A percentile compares a stretch with the other conserved stretches of the same genome.
phyloP scores from a whole-genome alignment of 306 rosid species.

The Nissolia schottii region DNA sequence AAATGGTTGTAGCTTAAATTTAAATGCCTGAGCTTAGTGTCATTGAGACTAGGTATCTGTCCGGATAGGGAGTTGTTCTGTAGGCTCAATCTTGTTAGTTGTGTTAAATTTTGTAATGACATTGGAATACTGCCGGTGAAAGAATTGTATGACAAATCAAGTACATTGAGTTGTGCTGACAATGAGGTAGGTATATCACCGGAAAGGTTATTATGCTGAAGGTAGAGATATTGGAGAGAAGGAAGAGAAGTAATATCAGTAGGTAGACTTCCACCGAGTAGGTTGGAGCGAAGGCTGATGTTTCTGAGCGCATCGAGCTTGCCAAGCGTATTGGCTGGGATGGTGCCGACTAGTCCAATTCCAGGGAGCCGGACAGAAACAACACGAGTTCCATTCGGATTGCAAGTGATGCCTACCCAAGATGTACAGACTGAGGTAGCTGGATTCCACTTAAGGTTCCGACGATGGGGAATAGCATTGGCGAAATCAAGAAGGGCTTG shows the following conservation, averaged over 20 bases:
- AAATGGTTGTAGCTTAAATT: constrained; percentile 79
- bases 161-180: constrained; percentile 52
- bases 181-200: constrained; percentile 69
- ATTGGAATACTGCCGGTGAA: constrained; percentile 62
- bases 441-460: constrained; percentile 53
- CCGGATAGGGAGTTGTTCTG: constrained; percentile 88
- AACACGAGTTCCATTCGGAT: constrained; percentile 43
- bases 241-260: constrained; percentile 75
- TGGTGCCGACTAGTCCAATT: constrained; percentile 70
- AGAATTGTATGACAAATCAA: constrained; percentile 81
- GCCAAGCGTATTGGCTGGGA: constrained; percentile 74
- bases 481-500: constrained; percentile 72
- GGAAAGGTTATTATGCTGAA: constrained; percentile 82
- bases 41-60: constrained; percentile 59
- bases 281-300: constrained; percentile 85
- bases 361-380: constrained; percentile 69
- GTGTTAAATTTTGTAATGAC: constrained; percentile 55
- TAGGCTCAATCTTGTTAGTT: constrained; percentile 64
- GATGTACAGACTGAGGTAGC: constrained; percentile 47
- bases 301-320: constrained; percentile 55
- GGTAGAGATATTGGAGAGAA: constrained; percentile 60
- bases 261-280: constrained; percentile 67
- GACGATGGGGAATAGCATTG: constrained; percentile 62
- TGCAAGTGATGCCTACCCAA: constrained; percentile 69
- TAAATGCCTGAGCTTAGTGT: constrained; percentile 57